A percentile compares a stretch with the other conserved stretches of the same genome.
These are phyloP conservation scores for Fragaria ananassa DNA, from an alignment of 306 rosid genomes.

Conservation along the genomic window DNA sequence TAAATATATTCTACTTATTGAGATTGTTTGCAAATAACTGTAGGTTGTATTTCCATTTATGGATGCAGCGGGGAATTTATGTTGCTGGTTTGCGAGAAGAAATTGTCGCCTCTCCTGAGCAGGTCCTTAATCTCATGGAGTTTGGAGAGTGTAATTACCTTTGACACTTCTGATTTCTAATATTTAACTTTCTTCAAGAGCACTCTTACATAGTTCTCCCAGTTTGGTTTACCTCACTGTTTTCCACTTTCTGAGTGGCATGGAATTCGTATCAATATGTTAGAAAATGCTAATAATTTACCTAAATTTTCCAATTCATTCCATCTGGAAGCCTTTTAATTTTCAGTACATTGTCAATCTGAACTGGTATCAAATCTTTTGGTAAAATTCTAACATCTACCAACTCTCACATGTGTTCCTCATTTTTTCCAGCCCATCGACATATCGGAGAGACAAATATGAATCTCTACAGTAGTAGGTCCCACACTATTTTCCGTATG, in stretches of 20 bases:
- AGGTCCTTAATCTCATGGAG: constrained; percentile 78
- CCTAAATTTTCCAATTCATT: constrained; percentile 6
- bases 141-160: constrained; percentile 74
- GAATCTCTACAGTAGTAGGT: constrained; percentile 91
- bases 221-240: constrained; percentile 8
- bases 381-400: neutral
- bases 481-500: constrained; percentile 98
- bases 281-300: neutral
- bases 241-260: constrained; percentile 8
- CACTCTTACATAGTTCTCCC: neutral
- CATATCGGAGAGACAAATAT: constrained; percentile 98
- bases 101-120: constrained; percentile 89
- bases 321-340: constrained; percentile 6
- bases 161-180: neutral
- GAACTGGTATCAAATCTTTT: neutral
- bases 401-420: constrained; percentile 11
- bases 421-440: constrained; percentile 69
- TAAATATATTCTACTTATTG: neutral
- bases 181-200: neutral
- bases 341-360: neutral
- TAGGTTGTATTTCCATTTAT: constrained; percentile 23
- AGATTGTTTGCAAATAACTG: constrained; percentile 12
- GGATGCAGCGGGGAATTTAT: constrained; percentile 78
- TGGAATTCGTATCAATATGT: neutral
- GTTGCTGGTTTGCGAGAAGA: constrained; percentile 96